Conservation (phyloP, 345 rosid species). For the Erucastrum elatum region DNA sequence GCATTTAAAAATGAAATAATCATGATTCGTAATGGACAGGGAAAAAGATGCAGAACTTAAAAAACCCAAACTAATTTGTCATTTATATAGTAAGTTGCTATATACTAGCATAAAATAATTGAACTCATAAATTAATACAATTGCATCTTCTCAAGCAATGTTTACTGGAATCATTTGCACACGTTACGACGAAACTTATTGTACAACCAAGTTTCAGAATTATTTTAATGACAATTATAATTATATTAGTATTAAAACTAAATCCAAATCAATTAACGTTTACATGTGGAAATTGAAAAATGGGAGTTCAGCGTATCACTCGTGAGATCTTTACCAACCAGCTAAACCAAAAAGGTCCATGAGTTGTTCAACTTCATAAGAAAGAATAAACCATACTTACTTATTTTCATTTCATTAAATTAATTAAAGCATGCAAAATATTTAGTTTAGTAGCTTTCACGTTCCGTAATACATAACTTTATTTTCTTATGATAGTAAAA, state of each 20-base stretch:
- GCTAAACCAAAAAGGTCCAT: background rate
- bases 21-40: background rate
- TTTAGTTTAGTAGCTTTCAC: background rate
- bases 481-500: background rate
- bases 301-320: background rate
- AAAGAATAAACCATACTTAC: background rate
- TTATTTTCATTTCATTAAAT: background rate
- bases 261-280: background rate
- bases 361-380: background rate
- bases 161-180: background rate
- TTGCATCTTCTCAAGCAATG: slow-evolving; percentile 10
- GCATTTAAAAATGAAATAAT: background rate
- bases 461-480: background rate
- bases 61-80: slow-evolving; percentile 12
- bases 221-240: background rate
- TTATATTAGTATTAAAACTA: background rate
- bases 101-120: background rate
- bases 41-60: background rate
- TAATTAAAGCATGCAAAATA: background rate
- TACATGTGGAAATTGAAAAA: background rate
- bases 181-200: background rate
- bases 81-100: slow-evolving; percentile 7
- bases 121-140: background rate
- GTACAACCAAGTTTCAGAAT: background rate
- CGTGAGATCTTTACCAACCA: slow-evolving; percentile 11